These are phyloP conservation scores for Solanum commersonii DNA, from an alignment of 257 asterid genomes.

Conservation along the genomic window DNA sequence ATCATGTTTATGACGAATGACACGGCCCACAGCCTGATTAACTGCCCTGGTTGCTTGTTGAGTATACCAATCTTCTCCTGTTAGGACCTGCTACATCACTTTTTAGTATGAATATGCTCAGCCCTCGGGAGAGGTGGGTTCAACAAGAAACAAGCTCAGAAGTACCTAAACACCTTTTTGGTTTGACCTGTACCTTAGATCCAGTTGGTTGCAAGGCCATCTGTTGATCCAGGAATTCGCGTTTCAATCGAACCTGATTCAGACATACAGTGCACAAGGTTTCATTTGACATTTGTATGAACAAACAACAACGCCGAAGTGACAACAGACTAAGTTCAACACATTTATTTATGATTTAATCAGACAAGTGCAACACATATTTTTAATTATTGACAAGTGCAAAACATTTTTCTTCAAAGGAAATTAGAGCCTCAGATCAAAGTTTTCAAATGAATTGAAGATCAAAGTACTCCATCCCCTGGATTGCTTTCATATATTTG, in stretches of 20 bases:
- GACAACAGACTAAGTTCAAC: conserved; percentile 1
- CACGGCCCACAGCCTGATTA: conserved; percentile 99
- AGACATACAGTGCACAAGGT: not conserved
- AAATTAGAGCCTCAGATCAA: not conserved
- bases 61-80: conserved; percentile 96
- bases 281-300: not conserved
- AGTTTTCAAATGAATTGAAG: not conserved
- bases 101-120: not conserved
- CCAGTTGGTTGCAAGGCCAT: conserved; percentile 29
- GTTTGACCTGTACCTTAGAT: conserved; percentile 44
- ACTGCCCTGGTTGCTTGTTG: conserved; percentile 96
- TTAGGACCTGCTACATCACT: conserved; percentile 45
- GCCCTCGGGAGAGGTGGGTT: not conserved
- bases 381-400: not conserved
- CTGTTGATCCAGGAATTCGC: conserved; percentile 91
- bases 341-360: not conserved
- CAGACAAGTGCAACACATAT: not conserved
- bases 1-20: conserved; percentile 95
- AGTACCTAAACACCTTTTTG: not conserved
- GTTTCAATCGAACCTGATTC: conserved; percentile 89
- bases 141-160: not conserved
- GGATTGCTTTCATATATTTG: not conserved
- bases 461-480: not conserved
- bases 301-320: not conserved
- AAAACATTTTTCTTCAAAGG: not conserved